A percentile compares a stretch with the other conserved stretches of the same genome.
These are phyloP conservation scores for Vanrija sp. DNA, from an alignment of 1,284 basidiomycete genomes.

Conservation along the genomic window DNA sequence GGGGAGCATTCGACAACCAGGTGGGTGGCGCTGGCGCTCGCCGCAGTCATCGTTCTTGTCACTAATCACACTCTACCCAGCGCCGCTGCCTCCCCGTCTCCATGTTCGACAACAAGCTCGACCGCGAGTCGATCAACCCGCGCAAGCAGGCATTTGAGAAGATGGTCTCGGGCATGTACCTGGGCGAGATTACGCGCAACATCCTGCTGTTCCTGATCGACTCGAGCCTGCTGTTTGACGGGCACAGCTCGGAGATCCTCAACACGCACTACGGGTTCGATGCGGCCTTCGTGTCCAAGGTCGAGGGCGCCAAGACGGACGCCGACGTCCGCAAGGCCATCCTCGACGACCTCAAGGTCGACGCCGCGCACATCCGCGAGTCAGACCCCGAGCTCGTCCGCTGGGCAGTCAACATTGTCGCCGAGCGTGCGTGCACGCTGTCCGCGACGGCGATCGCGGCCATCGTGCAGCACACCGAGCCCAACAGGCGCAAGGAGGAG, in stretches of 20 bases:
- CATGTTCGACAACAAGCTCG: slow-evolving; percentile 87
- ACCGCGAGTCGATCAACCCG: slow-evolving; percentile 91
- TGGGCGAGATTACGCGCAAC: slow-evolving; percentile 88
- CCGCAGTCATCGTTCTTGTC: no score
- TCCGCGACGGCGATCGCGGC: slow-evolving; percentile 85
- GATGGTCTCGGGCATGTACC: slow-evolving; percentile 98
- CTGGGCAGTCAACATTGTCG: slow-evolving; percentile 73
- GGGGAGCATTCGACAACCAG: slow-evolving; percentile 91
- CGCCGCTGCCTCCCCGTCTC: slow-evolving; percentile 83
- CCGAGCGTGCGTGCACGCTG: slow-evolving; percentile 73
- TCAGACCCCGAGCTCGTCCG: slow-evolving; percentile 67
- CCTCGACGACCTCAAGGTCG: slow-evolving; percentile 61
- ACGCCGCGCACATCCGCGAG: slow-evolving; percentile 48
- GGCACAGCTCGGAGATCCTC: slow-evolving; percentile 65
- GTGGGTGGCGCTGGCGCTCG: slow-evolving; percentile 52
- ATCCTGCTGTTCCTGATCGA: slow-evolving; percentile 83
- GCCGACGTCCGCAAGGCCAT: slow-evolving; percentile 56
- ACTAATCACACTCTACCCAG: slow-evolving; percentile 46
- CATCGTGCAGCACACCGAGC: slow-evolving; percentile 73
- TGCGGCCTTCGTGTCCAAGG: slow-evolving; percentile 82
- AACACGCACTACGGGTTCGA: slow-evolving; percentile 93
- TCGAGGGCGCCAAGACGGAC: slow-evolving; percentile 57
- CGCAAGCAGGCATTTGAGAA: slow-evolving; percentile 94
- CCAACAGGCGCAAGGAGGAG: slow-evolving; percentile 54
- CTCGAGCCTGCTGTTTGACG: slow-evolving; percentile 66